These are phyloP conservation scores for Lactarius sp. DNA, from an alignment of 768 basidiomycete genomes.

Conservation along the genomic window DNA sequence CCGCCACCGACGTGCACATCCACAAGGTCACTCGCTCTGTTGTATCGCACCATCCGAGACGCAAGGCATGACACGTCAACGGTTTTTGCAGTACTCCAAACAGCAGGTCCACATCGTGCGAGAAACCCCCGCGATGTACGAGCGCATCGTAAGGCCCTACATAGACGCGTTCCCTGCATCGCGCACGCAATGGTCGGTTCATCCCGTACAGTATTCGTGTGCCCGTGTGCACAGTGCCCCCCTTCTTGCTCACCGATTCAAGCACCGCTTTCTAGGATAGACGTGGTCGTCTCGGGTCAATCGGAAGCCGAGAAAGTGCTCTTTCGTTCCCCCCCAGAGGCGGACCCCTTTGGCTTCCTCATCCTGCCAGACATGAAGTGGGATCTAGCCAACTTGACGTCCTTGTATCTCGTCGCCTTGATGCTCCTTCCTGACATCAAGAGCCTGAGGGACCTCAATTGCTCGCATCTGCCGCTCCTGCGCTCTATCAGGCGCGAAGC, in stretches of 20 bases:
- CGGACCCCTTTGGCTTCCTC: slow-evolving; percentile 53
- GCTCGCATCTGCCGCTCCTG: slow-evolving; percentile 61
- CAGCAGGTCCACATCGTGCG: slow-evolving; percentile 69
- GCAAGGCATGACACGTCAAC: background rate
- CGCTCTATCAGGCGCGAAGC: slow-evolving; percentile 57
- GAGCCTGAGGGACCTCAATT: slow-evolving; percentile 71
- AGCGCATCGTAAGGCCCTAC: slow-evolving; percentile 67
- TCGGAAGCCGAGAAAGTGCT: slow-evolving; percentile 75
- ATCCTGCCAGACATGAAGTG: slow-evolving; percentile 97
- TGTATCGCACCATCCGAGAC: background rate
- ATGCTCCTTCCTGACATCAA: slow-evolving; percentile 55
- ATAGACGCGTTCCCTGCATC: slow-evolving; percentile 68
- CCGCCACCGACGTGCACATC: slow-evolving; percentile 87
- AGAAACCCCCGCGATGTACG: slow-evolving; percentile 81
- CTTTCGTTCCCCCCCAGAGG: slow-evolving; percentile 42
- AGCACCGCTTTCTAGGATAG: slow-evolving; percentile 55
- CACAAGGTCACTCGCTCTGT: slow-evolving; percentile 50
- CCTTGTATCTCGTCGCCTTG: slow-evolving; percentile 85
- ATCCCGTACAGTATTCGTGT: background rate
- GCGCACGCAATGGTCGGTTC: slow-evolving; percentile 73
- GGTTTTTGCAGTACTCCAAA: slow-evolving; percentile 57
- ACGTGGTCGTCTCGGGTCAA: slow-evolving; percentile 70
- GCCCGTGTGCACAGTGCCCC: background rate
- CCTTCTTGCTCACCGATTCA: background rate
- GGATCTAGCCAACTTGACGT: slow-evolving; percentile 70